phyloP scores from a whole-genome alignment of 805 yeast genomes.

The Komagataella ulmi region DNA sequence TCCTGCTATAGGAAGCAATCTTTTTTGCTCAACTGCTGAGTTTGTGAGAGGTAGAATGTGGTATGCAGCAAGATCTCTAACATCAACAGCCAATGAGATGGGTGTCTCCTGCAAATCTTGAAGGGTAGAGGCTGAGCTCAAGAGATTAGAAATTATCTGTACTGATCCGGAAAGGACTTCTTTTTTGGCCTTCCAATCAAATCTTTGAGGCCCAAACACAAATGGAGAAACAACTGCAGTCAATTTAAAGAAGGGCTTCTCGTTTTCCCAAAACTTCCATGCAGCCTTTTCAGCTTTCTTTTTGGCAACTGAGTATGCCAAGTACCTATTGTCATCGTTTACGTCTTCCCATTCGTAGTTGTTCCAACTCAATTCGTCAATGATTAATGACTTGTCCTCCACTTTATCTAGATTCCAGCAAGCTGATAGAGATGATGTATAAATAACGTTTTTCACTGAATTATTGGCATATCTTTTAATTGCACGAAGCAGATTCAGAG shows the following conservation, averaged over 20 bases:
- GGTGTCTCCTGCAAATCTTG: conserved; percentile 13
- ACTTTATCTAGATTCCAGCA: conserved; percentile 8
- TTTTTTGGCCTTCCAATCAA: conserved; percentile 6
- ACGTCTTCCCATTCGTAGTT: conserved; percentile 11
- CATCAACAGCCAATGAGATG: conserved; percentile 25
- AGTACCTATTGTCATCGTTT: conserved; percentile 7
- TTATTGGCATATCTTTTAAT: conserved; percentile 24
- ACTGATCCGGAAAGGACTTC: conserved; percentile 17
- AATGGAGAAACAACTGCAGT: conserved; percentile 19
- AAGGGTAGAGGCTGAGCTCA: conserved; percentile 6
- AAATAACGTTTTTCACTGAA: conserved; percentile 24
- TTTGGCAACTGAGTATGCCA: conserved; percentile 28
- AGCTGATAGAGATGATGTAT: conserved; percentile 44
- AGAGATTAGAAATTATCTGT: conserved; percentile 11
- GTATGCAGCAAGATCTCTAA: conserved; percentile 48
- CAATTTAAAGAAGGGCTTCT: conserved; percentile 19
- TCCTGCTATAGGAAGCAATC: conserved; percentile 16
- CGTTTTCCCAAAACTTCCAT: conserved; percentile 21
- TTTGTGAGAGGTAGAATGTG: conserved; percentile 39
- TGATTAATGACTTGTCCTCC: conserved; percentile 1
- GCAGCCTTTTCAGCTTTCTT: conserved; percentile 29
- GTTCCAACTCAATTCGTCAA: conserved; percentile 22
- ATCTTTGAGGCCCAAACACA: conserved; percentile 27
- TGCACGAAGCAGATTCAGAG: conserved; percentile 26
- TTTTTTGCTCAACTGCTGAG: conserved; percentile 14